Conservation (phyloP, 352 stramenopile genomes). For the Poterioochromonas sp. region DNA sequence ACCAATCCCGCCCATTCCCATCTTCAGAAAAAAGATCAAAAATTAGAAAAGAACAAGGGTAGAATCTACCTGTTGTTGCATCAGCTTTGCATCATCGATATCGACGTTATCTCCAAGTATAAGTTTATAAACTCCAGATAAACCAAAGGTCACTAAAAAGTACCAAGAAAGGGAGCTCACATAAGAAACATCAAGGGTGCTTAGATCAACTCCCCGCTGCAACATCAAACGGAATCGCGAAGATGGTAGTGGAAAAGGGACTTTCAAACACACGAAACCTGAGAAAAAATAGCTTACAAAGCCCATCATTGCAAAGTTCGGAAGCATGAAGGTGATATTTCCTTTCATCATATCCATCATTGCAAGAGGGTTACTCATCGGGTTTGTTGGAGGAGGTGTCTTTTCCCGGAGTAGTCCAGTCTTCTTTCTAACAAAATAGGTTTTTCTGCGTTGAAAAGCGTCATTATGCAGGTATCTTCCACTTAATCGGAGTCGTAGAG, state of each 20-base stretch:
- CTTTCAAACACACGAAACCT: constrained; percentile 93
- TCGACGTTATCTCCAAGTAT: constrained; percentile 79
- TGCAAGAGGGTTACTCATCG: constrained; percentile 77
- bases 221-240: constrained; percentile 91
- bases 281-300: constrained; percentile 97
- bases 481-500: constrained; percentile 69
- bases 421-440: constrained; percentile 45
- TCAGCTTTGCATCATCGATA: constrained; percentile 70
- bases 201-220: constrained; percentile 89
- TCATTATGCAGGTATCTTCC: constrained; percentile 69
- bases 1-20: constrained; percentile 54
- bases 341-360: constrained; percentile 98
- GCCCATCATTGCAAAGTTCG: constrained; percentile 99
- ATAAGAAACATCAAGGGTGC: constrained; percentile 92
- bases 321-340: constrained; percentile 96
- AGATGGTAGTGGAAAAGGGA: constrained; percentile 89
- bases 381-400: constrained; percentile 56
- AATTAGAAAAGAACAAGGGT: background rate
- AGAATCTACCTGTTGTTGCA: constrained; percentile 57
- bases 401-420: constrained; percentile 47
- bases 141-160: constrained; percentile 97
- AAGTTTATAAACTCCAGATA: constrained; percentile 88
- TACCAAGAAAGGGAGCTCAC: constrained; percentile 95
- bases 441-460: constrained; percentile 75
- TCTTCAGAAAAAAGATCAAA: constrained; percentile 54